Evolutionary conservation across 495 filamentous ascomycete genomes (phyloP), one percentile per base, ranked within the genome.

Genomic region (Penicillium turbatum): DNA sequence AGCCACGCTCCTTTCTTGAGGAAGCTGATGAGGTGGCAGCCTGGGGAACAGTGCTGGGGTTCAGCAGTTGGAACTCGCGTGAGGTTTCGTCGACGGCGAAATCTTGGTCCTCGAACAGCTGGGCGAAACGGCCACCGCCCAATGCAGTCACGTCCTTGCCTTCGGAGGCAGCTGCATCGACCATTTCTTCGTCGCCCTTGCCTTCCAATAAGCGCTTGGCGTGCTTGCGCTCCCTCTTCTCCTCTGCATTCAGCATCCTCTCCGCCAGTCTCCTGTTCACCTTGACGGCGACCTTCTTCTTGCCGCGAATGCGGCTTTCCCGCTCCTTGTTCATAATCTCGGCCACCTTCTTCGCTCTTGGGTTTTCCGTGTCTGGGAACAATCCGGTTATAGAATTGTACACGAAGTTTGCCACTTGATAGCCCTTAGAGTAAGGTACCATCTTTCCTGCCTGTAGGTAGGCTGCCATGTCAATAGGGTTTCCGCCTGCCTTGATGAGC

Each of bases 271-370:
- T 83, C 64, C 86, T 84, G 74, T 96, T 96, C 56, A 90, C 86
- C 64, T 89, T 90, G 71, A 95, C 89, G 62, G 89, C 85, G 55
- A 92, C 87, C 76, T 92, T 93, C 79, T 92, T 95, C 65, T 84
- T 87, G 52, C 92, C 90, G 56, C 95, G 78, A 64, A 99, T 97
- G 55, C 95, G 82, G 60, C 84, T 92, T 60, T 92, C 87, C 34
- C 95, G 79, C 70, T 97, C 91, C 71, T 95, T 95, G 62, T 96
- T 89, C 37, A 97, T 89, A 78, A 88, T 95, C 68, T 92, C 88
- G 67, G 89, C 88, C 46, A 97, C 49, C 38, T 41, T 51, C 37
- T 51, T 51, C 29, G 40, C 38, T 16, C 38, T 32, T 5, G 30
- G 30, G 38, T 40, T 42, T 15, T 42, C 49, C 11, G 37, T 37